Evolutionary conservation across 2,329 filamentous ascomycete genomes (phyloP).

Genomic region (Plectosphaerella plurivora): DNA sequence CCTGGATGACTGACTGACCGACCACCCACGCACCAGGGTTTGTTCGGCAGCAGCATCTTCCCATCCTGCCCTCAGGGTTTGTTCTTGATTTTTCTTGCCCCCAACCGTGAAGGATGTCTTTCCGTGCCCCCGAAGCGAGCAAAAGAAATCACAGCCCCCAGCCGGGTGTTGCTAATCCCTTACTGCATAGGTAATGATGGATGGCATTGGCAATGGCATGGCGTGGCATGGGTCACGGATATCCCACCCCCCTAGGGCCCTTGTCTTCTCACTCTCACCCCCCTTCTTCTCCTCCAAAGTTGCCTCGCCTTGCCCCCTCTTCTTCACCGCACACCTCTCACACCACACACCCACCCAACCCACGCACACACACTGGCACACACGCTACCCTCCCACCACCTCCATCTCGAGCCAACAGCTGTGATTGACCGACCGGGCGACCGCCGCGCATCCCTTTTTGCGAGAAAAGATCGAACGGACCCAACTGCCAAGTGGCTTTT

Average conservation of each 20-base stretch:
- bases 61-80: too few relatives aligned
- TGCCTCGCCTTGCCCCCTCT: neutral
- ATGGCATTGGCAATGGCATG: neutral
- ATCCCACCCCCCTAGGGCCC: neutral
- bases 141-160: neutral
- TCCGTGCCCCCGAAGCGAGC: neutral
- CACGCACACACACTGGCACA: too few relatives aligned
- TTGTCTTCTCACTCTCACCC: neutral
- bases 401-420: neutral
- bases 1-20: too few relatives aligned
- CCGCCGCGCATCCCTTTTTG: neutral
- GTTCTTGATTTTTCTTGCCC: too few relatives aligned
- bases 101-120: too few relatives aligned
- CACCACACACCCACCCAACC: neutral
- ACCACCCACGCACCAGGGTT: too few relatives aligned
- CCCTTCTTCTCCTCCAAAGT: neutral
- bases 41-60: too few relatives aligned
- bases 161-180: neutral
- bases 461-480: neutral
- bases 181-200: neutral
- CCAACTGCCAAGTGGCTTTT: slow-evolving; percentile 3
- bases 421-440: neutral
- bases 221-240: neutral
- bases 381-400: neutral
- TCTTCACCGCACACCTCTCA: neutral